Conservation (phyloP, 495 filamentous ascomycete genomes). For the Penicillium ucsense region DNA sequence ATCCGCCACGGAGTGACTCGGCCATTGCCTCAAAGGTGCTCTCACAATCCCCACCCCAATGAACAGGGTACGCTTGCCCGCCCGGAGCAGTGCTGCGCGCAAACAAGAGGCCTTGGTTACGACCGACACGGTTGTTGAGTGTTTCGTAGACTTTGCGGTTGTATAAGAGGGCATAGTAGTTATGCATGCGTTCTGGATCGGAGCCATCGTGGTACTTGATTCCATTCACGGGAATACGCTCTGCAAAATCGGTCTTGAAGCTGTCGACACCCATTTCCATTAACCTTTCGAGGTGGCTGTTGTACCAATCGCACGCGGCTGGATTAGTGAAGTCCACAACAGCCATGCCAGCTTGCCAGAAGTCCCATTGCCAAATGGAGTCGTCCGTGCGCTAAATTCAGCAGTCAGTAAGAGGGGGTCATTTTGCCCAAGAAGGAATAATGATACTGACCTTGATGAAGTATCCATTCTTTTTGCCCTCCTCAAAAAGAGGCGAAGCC, state of each 20-base stretch:
- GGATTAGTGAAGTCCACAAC: slow-evolving; percentile 68
- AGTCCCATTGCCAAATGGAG: slow-evolving; percentile 64
- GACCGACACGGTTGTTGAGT: slow-evolving; percentile 48
- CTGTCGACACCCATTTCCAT: slow-evolving; percentile 58
- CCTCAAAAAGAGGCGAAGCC: slow-evolving; percentile 52
- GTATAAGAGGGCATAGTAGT: slow-evolving; percentile 63
- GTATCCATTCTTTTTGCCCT: slow-evolving; percentile 57
- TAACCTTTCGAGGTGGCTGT: slow-evolving; percentile 44
- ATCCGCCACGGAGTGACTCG: slow-evolving; percentile 60
- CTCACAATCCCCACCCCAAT: slow-evolving; percentile 63
- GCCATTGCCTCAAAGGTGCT: slow-evolving; percentile 65
- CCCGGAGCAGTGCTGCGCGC: slow-evolving; percentile 57
- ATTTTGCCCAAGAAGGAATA: background rate
- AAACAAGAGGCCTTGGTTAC: slow-evolving; percentile 54
- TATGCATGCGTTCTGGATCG: slow-evolving; percentile 59
- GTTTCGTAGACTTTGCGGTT: slow-evolving; percentile 61
- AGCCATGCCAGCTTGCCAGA: slow-evolving; percentile 69
- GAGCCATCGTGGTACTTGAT: slow-evolving; percentile 48
- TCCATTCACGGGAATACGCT: slow-evolving; percentile 55
- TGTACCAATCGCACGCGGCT: slow-evolving; percentile 52
- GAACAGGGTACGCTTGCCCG: slow-evolving; percentile 56
- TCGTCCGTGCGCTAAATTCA: slow-evolving; percentile 45
- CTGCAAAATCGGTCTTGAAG: slow-evolving; percentile 69
- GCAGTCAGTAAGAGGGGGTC: background rate
- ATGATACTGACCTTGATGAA: slow-evolving; percentile 42